Percentiles rank a stretch among this genome's conserved stretches.
These are phyloP conservation scores for Euphorbia celastroides DNA, from an alignment of 441 rosid genomes.

Conservation along the genomic window DNA sequence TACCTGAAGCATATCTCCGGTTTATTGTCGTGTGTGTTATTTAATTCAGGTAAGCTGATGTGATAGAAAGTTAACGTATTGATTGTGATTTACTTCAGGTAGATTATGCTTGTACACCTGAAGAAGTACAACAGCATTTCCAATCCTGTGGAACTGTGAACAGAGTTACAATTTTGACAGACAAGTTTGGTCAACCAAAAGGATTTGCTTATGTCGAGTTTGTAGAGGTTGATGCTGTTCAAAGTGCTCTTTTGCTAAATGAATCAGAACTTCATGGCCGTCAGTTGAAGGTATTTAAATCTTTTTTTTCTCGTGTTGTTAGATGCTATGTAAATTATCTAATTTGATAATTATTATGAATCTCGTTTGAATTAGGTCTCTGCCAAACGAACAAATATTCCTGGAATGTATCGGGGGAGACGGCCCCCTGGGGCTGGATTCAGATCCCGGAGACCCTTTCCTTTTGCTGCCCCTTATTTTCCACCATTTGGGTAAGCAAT, in stretches of 20 bases:
- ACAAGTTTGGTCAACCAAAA: conserved; percentile 90
- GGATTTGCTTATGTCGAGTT: conserved; percentile 98
- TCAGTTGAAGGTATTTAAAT: conserved; percentile 57
- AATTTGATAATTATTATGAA: conserved; percentile 12
- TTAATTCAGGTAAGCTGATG: not conserved
- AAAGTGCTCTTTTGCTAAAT: conserved; percentile 70
- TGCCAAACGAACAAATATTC: conserved; percentile 84
- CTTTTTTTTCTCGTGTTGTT: not conserved
- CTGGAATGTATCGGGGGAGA: conserved; percentile 79
- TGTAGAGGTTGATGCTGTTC: conserved; percentile 77
- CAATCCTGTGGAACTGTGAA: conserved; percentile 95
- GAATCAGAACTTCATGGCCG: conserved; percentile 97
- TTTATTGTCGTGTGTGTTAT: not conserved
- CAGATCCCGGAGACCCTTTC: conserved; percentile 67
- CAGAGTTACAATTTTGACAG: conserved; percentile 87
- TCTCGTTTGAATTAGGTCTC: conserved; percentile 46
- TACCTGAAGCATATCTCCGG: not conserved
- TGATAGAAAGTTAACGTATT: not conserved
- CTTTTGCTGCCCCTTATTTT: conserved; percentile 56
- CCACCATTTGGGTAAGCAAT: conserved; percentile 71
- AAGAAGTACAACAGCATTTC: conserved; percentile 96
- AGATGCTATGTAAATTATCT: not conserved
- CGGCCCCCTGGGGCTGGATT: conserved; percentile 67
- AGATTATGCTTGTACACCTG: conserved; percentile 90
- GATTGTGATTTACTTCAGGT: conserved; percentile 43